Base-by-base conservation (phyloP, 2,329 filamentous ascomycete genomes). In the Fonsecaea multimorphosa region DNA sequence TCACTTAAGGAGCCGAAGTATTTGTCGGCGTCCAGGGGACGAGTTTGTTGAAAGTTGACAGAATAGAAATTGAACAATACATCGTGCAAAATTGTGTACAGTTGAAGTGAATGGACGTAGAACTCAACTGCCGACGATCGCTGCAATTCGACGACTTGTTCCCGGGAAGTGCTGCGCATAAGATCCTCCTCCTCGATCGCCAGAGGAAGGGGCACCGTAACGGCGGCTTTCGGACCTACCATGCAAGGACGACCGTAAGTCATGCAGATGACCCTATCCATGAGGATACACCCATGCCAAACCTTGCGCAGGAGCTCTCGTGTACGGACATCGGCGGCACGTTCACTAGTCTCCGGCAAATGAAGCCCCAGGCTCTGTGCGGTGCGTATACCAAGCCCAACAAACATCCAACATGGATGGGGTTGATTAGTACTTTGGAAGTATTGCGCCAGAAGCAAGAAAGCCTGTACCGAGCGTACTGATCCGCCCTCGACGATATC, bases 361-460 rank as follows among this genome's bases (percentile, higher is more conserved):
- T 84, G 81, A 31, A 84, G 71, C 0, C 81, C 82, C 2, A 84
- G 63, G 0, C 81, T 79, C 57, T 84, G 80, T 0, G 82, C 82
- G 16, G 79, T 82, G 1, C 81, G 76, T 16, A 83, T 78, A 0
- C 81, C 81, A 3, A 80, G 74, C 0, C 82, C 82, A 0, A 81
- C 79, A 3, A 81, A 77, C 72, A 84, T 82, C 82, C 82, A 84
- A 1, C 80, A 83, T 63, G 82, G 79, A 64, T 83, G 79, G 0
- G 80, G 78, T 5, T 78, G 78, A 12, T 81, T 78, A 0, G 82
- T 83, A 53, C 82, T 82, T 51, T 84, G 82, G 0, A 84, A 72
- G 64, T 83, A 84, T 52, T 83, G 82, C 11, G 79, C 80, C 65
- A 82, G 81, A 4, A 84, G 72, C 0, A 84, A 71, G 0, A 84